phyloP scores from a whole-genome alignment of 73 alveolate genomes.

The Uronychia setigera region DNA sequence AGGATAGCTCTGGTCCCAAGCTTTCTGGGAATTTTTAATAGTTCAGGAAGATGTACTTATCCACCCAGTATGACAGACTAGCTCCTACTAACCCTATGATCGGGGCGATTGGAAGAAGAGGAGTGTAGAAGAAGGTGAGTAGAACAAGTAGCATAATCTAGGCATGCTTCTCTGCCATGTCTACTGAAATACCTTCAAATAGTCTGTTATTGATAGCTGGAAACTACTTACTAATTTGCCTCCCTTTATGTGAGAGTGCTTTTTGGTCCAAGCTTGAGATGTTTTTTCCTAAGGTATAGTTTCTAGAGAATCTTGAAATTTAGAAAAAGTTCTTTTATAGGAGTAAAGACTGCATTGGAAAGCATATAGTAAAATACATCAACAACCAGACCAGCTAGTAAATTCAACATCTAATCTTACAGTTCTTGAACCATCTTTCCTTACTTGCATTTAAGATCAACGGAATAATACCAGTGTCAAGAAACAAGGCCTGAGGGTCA shows the following conservation, averaged over 20 bases:
- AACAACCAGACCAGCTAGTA: conserved; percentile 50
- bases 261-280: not conserved
- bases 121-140: not conserved
- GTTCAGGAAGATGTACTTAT: conserved; percentile 3
- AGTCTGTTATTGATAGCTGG: too few species aligned
- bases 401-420: not conserved
- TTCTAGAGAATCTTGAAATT: too few species aligned
- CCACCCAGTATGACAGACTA: not conserved
- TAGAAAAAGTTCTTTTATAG: conserved; percentile 33
- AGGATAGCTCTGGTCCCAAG: conserved; percentile 1
- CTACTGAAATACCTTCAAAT: not conserved
- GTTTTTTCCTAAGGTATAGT: too few species aligned
- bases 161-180: not conserved
- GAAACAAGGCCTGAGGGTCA: conserved; percentile 69
- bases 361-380: conserved; percentile 42
- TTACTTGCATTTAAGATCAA: conserved; percentile 31
- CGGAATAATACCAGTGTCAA: conserved; percentile 75
- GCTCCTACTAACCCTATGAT: not conserved
- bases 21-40: not conserved
- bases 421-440: conserved; percentile 40
- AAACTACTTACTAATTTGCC: too few species aligned
- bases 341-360: conserved; percentile 32
- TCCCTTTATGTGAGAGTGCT: conserved; percentile 4
- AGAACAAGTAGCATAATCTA: not conserved
- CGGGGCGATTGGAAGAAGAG: conserved; percentile 5